Evolutionary conservation across 2,329 filamentous ascomycete genomes (phyloP), one percentile per base, ranked within the genome.

Genomic region (Furcasterigmium furcatum): DNA sequence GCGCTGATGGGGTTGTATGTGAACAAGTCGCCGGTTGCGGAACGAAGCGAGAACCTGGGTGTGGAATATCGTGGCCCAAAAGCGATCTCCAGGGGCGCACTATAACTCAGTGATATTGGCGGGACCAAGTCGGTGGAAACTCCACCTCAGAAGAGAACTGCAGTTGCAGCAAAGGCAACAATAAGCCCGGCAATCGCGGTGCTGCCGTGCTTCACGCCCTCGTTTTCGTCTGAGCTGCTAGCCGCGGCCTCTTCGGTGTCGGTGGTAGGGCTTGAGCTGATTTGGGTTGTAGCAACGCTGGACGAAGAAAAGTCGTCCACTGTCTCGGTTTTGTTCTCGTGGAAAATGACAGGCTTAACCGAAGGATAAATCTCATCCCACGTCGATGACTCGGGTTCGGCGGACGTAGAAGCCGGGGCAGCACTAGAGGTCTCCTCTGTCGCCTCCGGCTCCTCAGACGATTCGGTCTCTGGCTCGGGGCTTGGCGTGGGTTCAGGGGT

Each of bases 91-190:
- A n/a, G n/a, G n/a, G n/a, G n/a, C n/a, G n/a, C n/a, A n/a, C n/a
- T n/a, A n/a, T n/a, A n/a, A n/a, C n/a, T n/a, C n/a, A n/a, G n/a
- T n/a, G n/a, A n/a, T n/a, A n/a, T n/a, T n/a, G n/a, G n/a, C n/a
- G n/a, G n/a, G n/a, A n/a, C n/a, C n/a, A n/a, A n/a, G n/a, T n/a
- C n/a, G n/a, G n/a, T n/a, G n/a, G n/a, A n/a, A n/a, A n/a, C n/a
- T n/a, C n/a, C n/a, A n/a, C n/a, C n/a, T 27, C 24, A 27, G 12
- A 27, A 27, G 12, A 27, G 24, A 7, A 7, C 24, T 14, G 71
- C 70, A 21, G 77, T 72, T 20, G 76, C 78, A 25, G 80, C 65
- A 38, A 82, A 68, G 44, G 78, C 79, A 38, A 82, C 68, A 36
- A 82, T 64, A 19, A 82, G 67, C 38, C 79, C 76, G 8, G 69